These are phyloP conservation scores for Candida patagonica DNA, from an alignment of 805 yeast species.

Conservation along the genomic window DNA sequence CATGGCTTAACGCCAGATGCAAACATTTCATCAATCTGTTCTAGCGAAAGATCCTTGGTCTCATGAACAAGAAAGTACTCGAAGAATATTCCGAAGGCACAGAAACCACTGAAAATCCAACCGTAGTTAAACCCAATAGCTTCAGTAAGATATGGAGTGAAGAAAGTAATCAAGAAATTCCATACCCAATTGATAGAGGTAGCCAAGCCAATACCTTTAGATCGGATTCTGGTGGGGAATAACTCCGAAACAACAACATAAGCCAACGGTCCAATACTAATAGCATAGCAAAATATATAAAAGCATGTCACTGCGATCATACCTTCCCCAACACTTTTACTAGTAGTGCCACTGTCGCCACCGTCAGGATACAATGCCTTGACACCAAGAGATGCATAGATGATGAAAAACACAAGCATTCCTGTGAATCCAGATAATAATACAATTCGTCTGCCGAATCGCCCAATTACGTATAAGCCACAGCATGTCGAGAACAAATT, in stretches of 20 bases:
- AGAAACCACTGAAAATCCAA: conserved; percentile 52
- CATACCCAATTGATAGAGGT: conserved; percentile 34
- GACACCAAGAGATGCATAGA: conserved; percentile 40
- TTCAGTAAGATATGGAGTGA: conserved; percentile 58
- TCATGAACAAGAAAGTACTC: conserved; percentile 67
- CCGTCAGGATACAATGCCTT: conserved; percentile 31
- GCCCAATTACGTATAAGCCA: conserved; percentile 41
- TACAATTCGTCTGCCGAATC: conserved; percentile 41
- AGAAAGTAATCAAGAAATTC: conserved; percentile 53
- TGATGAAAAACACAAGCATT: conserved; percentile 43
- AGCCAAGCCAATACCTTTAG: conserved; percentile 53
- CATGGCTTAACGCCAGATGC: conserved; percentile 11
- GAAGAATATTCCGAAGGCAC: conserved; percentile 50
- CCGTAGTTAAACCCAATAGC: conserved; percentile 60
- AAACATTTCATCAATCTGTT: conserved; percentile 43
- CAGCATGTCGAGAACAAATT: conserved; percentile 44
- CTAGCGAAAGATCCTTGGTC: conserved; percentile 74
- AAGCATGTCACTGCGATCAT: conserved; percentile 47
- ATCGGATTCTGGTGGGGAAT: conserved; percentile 48
- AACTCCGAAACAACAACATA: conserved; percentile 64
- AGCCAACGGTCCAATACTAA: conserved; percentile 57
- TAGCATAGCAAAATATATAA: conserved; percentile 41
- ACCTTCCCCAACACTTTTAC: conserved; percentile 38
- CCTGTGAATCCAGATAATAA: conserved; percentile 38
- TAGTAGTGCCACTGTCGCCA: conserved; percentile 20